These are phyloP conservation scores for Globisporangium apiculatum DNA, from an alignment of 352 stramenopile species.

Conservation along the genomic window DNA sequence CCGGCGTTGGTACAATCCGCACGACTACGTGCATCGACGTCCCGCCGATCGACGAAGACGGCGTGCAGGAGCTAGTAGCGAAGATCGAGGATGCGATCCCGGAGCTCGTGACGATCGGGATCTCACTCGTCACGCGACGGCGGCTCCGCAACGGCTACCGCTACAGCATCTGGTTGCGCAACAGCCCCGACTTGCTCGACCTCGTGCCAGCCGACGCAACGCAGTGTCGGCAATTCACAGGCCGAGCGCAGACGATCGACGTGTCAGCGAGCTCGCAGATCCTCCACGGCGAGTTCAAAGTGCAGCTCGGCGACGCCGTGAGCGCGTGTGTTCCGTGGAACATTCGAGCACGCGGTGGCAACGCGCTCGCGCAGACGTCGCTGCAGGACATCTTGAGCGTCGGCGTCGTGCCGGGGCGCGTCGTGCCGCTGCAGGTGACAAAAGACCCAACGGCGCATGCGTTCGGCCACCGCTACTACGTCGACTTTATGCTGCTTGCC, in stretches of 20 bases:
- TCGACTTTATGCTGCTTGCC: constrained; percentile 31
- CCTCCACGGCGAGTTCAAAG: constrained; percentile 31
- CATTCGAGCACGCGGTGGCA: constrained; percentile 22
- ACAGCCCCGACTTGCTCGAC: constrained; percentile 42
- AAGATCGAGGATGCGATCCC: constrained; percentile 30
- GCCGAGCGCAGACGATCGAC: constrained; percentile 61
- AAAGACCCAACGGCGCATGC: constrained; percentile 35
- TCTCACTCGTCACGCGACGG: constrained; percentile 21
- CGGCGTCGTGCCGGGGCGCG: constrained; percentile 23
- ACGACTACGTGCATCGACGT: constrained; percentile 53
- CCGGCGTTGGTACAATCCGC: constrained; percentile 15
- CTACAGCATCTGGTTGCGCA: constrained; percentile 44
- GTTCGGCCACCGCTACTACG: constrained; percentile 33
- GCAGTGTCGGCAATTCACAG: constrained; percentile 25
- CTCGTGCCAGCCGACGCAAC: constrained; percentile 31
- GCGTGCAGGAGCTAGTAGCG: constrained; percentile 28
- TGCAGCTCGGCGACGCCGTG: constrained; percentile 26
- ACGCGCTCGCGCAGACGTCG: constrained; percentile 12
- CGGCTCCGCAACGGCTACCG: constrained; percentile 37
- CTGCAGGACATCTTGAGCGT: constrained; percentile 31
- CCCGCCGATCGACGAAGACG: constrained; percentile 27
- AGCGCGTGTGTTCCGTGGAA: constrained; percentile 44
- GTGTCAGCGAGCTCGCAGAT: constrained; percentile 33
- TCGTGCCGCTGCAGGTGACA: constrained; percentile 32
- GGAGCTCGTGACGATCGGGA: constrained; percentile 48